These are phyloP conservation scores for Xylaria sp. DNA, from an alignment of 2,329 filamentous ascomycete genomes.

Conservation along the genomic window DNA sequence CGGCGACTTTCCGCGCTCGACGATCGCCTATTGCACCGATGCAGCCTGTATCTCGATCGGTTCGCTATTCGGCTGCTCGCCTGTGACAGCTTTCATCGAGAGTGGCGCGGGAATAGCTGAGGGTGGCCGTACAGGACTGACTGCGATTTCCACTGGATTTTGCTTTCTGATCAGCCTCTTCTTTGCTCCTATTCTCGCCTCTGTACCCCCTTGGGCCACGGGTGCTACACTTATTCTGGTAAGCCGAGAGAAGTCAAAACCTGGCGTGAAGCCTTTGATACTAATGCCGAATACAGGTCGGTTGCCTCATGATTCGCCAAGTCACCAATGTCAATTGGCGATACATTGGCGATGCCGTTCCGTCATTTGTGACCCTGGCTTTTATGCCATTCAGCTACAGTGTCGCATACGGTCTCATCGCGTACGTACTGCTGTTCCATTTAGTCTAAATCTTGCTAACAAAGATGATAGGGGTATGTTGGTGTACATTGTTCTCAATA, in stretches of 20 bases:
- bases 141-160: slow-evolving; percentile 61
- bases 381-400: slow-evolving; percentile 77
- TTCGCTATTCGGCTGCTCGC: slow-evolving; percentile 62
- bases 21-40: slow-evolving; percentile 70
- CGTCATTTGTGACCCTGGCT: slow-evolving; percentile 68
- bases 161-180: slow-evolving; percentile 69
- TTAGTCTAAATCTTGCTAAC: slow-evolving; percentile 12
- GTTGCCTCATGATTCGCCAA: slow-evolving; percentile 72
- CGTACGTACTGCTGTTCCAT: slow-evolving; percentile 40
- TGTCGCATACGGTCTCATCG: slow-evolving; percentile 71
- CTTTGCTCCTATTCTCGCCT: slow-evolving; percentile 71
- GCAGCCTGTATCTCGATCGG: slow-evolving; percentile 67
- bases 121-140: slow-evolving; percentile 67
- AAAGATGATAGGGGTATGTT: slow-evolving; percentile 41
- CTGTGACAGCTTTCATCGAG: slow-evolving; percentile 70
- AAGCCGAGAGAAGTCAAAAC: slow-evolving; percentile 22
- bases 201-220: slow-evolving; percentile 72
- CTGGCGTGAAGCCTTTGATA: not conserved
- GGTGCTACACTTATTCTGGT: slow-evolving; percentile 67
- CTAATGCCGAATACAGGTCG: slow-evolving; percentile 44
- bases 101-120: slow-evolving; percentile 71
- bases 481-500: slow-evolving; percentile 51
- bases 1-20: slow-evolving; percentile 81
- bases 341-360: slow-evolving; percentile 69
- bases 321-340: slow-evolving; percentile 71